A percentile compares a stretch with the other conserved stretches of the same genome.
phyloP scores from a whole-genome alignment of 2,329 filamentous ascomycete species.

The Trichophyton benhamiae region DNA sequence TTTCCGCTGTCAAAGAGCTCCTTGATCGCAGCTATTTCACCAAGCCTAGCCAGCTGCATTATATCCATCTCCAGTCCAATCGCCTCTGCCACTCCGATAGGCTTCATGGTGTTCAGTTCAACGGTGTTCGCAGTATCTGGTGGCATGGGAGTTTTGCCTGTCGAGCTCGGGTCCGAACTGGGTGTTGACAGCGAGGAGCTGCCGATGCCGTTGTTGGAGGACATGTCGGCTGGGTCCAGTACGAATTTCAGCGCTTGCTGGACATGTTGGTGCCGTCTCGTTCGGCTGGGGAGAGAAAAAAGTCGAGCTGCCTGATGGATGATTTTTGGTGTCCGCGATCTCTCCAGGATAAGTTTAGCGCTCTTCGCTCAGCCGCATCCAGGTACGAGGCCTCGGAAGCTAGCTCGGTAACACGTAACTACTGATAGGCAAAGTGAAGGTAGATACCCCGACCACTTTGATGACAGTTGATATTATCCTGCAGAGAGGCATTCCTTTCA shows the following conservation, averaged over 20 bases:
- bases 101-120: not conserved
- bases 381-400: not conserved
- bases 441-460: not conserved
- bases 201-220: not conserved
- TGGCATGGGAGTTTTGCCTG: not conserved
- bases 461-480: not conserved
- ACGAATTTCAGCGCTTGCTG: not conserved
- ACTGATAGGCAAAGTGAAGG: not conserved
- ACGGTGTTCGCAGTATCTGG: not conserved
- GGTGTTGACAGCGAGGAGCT: not conserved
- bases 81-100: not conserved
- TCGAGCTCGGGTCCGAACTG: not conserved
- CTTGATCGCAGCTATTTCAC: constrained; percentile 76
- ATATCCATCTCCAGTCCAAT: constrained; percentile 50
- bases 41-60: constrained; percentile 86
- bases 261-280: not conserved
- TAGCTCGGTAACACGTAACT: no score
- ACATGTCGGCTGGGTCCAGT: not conserved
- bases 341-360: not conserved
- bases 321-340: not conserved
- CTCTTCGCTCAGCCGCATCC: not conserved
- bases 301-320: not conserved
- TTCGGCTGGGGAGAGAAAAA: not conserved
- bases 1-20: constrained; percentile 75
- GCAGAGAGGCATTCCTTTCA: not conserved